These are phyloP conservation scores for Paraurostyla sp. DNA, from an alignment of 73 alveolate genomes.

Conservation along the genomic window DNA sequence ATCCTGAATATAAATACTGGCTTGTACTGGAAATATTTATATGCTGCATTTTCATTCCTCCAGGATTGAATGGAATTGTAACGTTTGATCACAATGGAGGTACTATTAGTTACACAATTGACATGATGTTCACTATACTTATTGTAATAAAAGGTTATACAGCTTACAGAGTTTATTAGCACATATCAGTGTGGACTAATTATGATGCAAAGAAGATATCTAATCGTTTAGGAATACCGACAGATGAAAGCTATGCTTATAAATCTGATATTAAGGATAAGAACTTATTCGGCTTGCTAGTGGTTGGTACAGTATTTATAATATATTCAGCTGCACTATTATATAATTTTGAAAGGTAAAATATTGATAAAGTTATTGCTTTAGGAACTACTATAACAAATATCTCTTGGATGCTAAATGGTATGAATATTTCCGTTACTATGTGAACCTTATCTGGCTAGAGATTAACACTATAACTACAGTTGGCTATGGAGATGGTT, in stretches of 20 bases:
- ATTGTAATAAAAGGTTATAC: conserved; percentile 6
- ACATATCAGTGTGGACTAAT: conserved; percentile 27
- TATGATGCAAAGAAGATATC: conserved; percentile 43
- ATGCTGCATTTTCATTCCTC: conserved; percentile 30
- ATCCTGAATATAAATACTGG: conserved; percentile 19
- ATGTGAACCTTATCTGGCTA: not conserved
- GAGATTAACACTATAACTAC: not conserved
- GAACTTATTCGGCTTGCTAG: not conserved
- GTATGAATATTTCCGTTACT: conserved; percentile 22
- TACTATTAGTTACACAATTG: conserved; percentile 3
- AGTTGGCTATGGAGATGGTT: conserved; percentile 46
- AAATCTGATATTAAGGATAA: not conserved
- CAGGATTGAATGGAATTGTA: conserved; percentile 34
- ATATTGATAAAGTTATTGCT: not conserved
- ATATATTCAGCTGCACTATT: conserved; percentile 3
- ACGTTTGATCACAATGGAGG: conserved; percentile 27
- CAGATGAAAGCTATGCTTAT: conserved; percentile 4
- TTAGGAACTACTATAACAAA: conserved; percentile 1
- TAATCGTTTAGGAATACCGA: not conserved
- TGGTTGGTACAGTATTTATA: conserved; percentile 16
- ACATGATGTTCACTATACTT: conserved; percentile 22
- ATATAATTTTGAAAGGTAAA: conserved; percentile 31
- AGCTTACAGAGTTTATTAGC: conserved; percentile 17
- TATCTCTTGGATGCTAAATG: not conserved
- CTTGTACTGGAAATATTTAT: conserved; percentile 2